A percentile compares a stretch with the other conserved stretches of the same genome.
phyloP scores from a whole-genome alignment of 2,329 filamentous ascomycete genomes.

The Pleurostoma richardsiae region DNA sequence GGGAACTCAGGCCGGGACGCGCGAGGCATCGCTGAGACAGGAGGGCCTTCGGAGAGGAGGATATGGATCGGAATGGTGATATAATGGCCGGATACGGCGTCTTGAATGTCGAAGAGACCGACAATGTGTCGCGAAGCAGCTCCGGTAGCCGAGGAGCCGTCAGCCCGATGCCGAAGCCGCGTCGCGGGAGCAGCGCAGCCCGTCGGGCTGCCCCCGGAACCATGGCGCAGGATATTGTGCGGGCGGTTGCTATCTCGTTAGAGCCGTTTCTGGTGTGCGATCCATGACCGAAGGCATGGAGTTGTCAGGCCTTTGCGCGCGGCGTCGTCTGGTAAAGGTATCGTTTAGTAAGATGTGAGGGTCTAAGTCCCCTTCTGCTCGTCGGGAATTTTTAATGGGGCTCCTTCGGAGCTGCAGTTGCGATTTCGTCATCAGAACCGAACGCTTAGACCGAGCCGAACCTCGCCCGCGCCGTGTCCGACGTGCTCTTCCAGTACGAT shows the following conservation, averaged over 20 bases:
- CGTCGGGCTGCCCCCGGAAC: neutral
- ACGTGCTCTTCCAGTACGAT: too few species aligned
- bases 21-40: neutral
- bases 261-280: neutral
- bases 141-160: slow-evolving; percentile 6
- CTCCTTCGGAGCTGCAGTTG: too few species aligned
- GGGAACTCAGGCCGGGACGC: slow-evolving; percentile 1
- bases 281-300: neutral
- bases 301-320: slow-evolving; percentile 2
- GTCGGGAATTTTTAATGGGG: too few species aligned
- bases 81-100: neutral
- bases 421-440: too few species aligned
- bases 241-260: neutral
- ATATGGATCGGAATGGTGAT: neutral
- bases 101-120: neutral
- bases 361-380: too few species aligned
- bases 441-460: too few species aligned
- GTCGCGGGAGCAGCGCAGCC: slow-evolving; percentile 37
- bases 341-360: too few species aligned
- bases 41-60: slow-evolving; percentile 1
- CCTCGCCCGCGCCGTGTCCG: too few species aligned
- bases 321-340: too few species aligned
- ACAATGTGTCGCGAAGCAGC: slow-evolving; percentile 4
- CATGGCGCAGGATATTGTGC: neutral
- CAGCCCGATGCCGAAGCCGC: slow-evolving; percentile 26